Conservation (phyloP, 306 rosid species). For the Rosa chinensis region DNA sequence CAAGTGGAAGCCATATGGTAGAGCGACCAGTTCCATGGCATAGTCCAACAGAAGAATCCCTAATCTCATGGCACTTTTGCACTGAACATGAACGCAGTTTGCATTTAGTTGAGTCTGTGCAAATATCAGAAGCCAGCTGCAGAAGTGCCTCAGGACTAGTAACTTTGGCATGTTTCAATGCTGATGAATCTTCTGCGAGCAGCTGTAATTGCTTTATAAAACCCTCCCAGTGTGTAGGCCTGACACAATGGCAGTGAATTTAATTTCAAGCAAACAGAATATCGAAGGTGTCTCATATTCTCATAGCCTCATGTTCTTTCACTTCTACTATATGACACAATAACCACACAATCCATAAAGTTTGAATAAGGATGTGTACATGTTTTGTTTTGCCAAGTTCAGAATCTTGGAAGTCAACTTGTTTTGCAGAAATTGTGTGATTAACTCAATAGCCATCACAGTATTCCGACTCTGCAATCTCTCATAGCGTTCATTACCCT, state of each 20-base stretch:
- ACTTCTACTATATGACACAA: slow-evolving; percentile 5
- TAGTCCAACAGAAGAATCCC: slow-evolving; percentile 72
- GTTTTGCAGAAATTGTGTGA: slow-evolving; percentile 68
- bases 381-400: slow-evolving; percentile 64
- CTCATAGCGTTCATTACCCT: slow-evolving; percentile 51
- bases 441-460: slow-evolving; percentile 60
- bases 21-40: slow-evolving; percentile 74
- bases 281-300: not conserved
- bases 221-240: slow-evolving; percentile 73
- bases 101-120: slow-evolving; percentile 46
- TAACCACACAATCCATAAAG: slow-evolving; percentile 3
- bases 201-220: slow-evolving; percentile 58
- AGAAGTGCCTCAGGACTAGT: slow-evolving; percentile 57
- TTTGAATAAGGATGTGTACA: slow-evolving; percentile 37
- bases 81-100: slow-evolving; percentile 60
- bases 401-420: slow-evolving; percentile 62
- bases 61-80: slow-evolving; percentile 59
- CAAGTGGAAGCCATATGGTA: slow-evolving; percentile 95
- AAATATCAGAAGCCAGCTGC: slow-evolving; percentile 55
- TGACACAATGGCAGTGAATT: slow-evolving; percentile 35
- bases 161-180: slow-evolving; percentile 61
- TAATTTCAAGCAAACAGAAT: slow-evolving; percentile 5
- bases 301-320: slow-evolving; percentile 7
- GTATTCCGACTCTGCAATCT: slow-evolving; percentile 59
- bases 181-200: slow-evolving; percentile 64